Percentiles rank a stretch among this genome's conserved stretches.
phyloP scores from a whole-genome alignment of 768 basidiomycete genomes.

The Boletus rubroflammeus region DNA sequence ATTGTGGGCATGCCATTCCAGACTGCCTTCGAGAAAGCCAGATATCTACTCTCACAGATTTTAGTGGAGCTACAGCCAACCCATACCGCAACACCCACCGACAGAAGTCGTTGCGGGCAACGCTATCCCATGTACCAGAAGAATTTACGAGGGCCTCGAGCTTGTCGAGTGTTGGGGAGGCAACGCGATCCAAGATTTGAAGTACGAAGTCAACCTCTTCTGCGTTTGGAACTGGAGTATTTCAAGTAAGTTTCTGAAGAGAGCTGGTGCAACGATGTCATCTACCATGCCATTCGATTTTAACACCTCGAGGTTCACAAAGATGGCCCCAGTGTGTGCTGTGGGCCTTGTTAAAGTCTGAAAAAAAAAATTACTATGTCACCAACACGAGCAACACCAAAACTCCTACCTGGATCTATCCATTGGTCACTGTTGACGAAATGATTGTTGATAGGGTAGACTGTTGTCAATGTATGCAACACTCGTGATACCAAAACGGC shows the following conservation, averaged over 20 bases:
- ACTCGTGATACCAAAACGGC: constrained; percentile 75
- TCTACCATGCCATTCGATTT: constrained; percentile 84
- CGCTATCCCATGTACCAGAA: constrained; percentile 58
- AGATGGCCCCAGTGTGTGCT: constrained; percentile 76
- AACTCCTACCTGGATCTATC: constrained; percentile 61
- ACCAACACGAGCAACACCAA: constrained; percentile 2
- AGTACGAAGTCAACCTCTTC: constrained; percentile 79
- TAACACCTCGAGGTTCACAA: constrained; percentile 74
- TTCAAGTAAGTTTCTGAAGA: constrained; percentile 11
- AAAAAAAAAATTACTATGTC: not conserved
- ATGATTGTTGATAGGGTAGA: constrained; percentile 74
- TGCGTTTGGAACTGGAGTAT: constrained; percentile 37
- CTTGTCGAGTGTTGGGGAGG: constrained; percentile 59
- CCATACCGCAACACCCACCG: constrained; percentile 43
- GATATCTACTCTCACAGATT: constrained; percentile 41
- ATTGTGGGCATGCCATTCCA: constrained; percentile 78
- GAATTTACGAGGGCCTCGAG: constrained; percentile 59
- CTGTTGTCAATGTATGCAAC: constrained; percentile 67
- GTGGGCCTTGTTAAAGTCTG: constrained; percentile 63
- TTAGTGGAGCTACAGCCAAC: not conserved
- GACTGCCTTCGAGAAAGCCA: constrained; percentile 69
- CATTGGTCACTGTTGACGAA: constrained; percentile 84
- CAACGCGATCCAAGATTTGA: constrained; percentile 70
- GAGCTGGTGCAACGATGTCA: not conserved
- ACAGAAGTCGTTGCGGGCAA: constrained; percentile 79